A percentile compares a stretch with the other conserved stretches of the same genome.
Evolutionary conservation across 1,139 yeast genomes (phyloP).

Genomic region (Lodderomyces parapsilosis): DNA sequence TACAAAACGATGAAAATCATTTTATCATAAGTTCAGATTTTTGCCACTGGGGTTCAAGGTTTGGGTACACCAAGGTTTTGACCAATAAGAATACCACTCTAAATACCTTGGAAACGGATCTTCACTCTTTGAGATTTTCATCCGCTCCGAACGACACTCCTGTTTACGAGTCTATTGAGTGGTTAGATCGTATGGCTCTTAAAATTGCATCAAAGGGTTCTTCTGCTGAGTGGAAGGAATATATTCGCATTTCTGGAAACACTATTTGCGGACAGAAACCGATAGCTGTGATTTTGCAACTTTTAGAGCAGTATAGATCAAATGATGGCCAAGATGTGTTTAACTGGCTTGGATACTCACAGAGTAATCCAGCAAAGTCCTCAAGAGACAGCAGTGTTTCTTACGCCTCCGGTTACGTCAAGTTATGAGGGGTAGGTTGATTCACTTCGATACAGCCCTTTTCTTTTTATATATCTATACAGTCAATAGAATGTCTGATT

Average conservation of each 20-base stretch:
- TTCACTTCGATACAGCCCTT: too few species aligned
- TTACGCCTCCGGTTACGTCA: conserved; percentile 79
- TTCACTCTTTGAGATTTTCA: conserved; percentile 18
- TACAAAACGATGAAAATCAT: conserved; percentile 57
- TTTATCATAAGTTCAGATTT: conserved; percentile 88
- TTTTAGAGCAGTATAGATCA: conserved; percentile 36
- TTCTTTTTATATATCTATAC: background rate
- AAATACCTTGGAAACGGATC: conserved; percentile 16
- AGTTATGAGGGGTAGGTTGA: conserved; percentile 4
- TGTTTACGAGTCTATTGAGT: conserved; percentile 71
- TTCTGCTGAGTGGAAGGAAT: conserved; percentile 60
- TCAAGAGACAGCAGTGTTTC: conserved; percentile 77
- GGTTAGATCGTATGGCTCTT: conserved; percentile 72
- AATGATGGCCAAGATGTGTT: conserved; percentile 25
- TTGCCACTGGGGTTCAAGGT: conserved; percentile 92
- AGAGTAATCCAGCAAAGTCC: conserved; percentile 58
- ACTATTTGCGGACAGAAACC: conserved; percentile 96
- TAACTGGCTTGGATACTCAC: conserved; percentile 80
- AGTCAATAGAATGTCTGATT: background rate
- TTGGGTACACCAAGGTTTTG: conserved; percentile 67
- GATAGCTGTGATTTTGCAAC: conserved; percentile 57
- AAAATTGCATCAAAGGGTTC: conserved; percentile 54
- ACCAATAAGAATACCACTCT: conserved; percentile 19
- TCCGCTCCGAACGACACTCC: conserved; percentile 26
- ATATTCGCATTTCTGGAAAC: conserved; percentile 69